A percentile compares a stretch with the other conserved stretches of the same genome.
Evolutionary conservation across 1,139 yeast species (phyloP).

Genomic region (Geotrichum histeridarum): DNA sequence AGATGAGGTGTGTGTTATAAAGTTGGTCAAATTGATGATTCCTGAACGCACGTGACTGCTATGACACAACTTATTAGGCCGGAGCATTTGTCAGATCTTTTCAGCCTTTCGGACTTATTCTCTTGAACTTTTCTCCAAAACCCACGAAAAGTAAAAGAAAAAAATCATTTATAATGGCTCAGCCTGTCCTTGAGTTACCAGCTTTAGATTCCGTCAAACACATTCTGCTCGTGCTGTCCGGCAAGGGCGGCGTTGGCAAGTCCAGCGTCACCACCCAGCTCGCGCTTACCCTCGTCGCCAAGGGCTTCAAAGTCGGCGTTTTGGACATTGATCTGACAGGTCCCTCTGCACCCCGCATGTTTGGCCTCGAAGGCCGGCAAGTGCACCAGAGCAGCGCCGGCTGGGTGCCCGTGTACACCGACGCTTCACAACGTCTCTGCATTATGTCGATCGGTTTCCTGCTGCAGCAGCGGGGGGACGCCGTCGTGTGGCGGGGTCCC

Average conservation of each 20-base stretch:
- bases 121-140: background rate
- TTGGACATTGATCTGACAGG: constrained; percentile 94
- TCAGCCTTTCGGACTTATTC: background rate
- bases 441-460: constrained; percentile 92
- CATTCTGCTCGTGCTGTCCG: constrained; percentile 75
- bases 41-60: too few relatives aligned
- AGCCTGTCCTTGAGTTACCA: constrained; percentile 23
- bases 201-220: constrained; percentile 65
- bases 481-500: constrained; percentile 98
- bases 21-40: too few relatives aligned
- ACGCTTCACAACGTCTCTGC: constrained; percentile 36
- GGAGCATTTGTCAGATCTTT: background rate
- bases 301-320: constrained; percentile 82
- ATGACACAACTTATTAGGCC: too few relatives aligned
- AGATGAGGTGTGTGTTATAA: background rate
- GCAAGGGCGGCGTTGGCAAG: constrained; percentile 98
- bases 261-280: constrained; percentile 92
- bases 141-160: too few relatives aligned
- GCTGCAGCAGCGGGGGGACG: constrained; percentile 73
- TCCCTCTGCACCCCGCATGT: constrained; percentile 94
- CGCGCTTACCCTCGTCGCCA: constrained; percentile 66
- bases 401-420: constrained; percentile 80
- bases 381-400: constrained; percentile 79
- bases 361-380: constrained; percentile 76
- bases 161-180: constrained; percentile 3